Evolutionary conservation across 352 stramenopile genomes (phyloP).

Genomic region (Pythium chondricola): DNA sequence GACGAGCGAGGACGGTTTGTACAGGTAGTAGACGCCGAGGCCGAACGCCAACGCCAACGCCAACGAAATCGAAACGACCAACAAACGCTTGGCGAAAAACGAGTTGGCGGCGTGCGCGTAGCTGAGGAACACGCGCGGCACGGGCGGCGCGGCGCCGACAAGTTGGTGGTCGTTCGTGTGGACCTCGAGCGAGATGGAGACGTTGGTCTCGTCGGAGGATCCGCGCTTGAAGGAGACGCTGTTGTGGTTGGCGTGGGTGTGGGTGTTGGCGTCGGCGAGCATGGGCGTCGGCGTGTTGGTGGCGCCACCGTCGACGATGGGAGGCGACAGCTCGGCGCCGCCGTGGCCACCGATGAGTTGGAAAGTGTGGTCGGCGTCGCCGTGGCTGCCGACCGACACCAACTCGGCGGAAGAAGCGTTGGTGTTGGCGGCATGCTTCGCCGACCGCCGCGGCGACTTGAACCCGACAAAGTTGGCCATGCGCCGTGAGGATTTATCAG

Average conservation of each 20-base stretch:
- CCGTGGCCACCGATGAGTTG: no score
- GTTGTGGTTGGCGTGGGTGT: neutral
- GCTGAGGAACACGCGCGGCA: constrained; percentile 52
- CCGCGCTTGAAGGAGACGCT: neutral
- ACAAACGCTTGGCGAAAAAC: constrained; percentile 65
- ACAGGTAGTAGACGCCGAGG: constrained; percentile 68
- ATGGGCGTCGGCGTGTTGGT: constrained; percentile 4
- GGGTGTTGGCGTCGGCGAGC: neutral
- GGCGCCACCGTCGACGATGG: constrained; percentile 10
- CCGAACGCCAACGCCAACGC: constrained; percentile 33
- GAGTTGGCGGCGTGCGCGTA: constrained; percentile 64
- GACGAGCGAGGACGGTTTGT: constrained; percentile 38
- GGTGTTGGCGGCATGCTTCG: neutral
- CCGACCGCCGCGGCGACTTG: constrained; percentile 10
- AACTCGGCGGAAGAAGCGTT: neutral
- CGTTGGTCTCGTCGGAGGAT: neutral
- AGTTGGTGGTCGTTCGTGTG: no score
- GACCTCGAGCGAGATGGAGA: no score
- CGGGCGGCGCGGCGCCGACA: constrained; percentile 37
- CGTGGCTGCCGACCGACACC: constrained; percentile 3
- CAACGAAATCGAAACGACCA: constrained; percentile 39
- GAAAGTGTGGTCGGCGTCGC: constrained; percentile 9
- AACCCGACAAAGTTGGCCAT: constrained; percentile 20
- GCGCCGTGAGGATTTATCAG: no score
- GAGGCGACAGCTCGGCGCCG: constrained; percentile 13